Percentiles rank a stretch among this genome's conserved stretches.
phyloP scores from a whole-genome alignment of 2,329 filamentous ascomycete species.

The Apiospora pterosperma region DNA sequence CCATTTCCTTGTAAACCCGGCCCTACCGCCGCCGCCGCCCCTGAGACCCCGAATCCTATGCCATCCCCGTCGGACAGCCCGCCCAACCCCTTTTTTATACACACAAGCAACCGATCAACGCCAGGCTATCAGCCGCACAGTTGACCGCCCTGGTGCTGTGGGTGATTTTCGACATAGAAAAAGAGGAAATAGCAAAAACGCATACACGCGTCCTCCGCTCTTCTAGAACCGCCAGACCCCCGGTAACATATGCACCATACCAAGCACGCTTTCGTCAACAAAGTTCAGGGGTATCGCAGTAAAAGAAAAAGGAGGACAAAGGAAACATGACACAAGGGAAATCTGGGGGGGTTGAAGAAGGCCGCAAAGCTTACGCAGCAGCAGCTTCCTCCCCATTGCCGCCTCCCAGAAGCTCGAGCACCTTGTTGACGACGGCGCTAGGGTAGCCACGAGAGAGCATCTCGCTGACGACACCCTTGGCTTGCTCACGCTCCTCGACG shows the following conservation, averaged over 20 bases:
- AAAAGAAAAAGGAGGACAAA: conserved; percentile 25
- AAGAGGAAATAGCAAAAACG: neutral
- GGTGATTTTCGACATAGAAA: neutral
- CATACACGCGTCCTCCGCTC: conserved; percentile 15
- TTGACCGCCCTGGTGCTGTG: neutral
- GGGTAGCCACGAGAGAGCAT: conserved; percentile 91
- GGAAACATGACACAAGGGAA: conserved; percentile 14
- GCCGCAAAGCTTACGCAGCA: neutral
- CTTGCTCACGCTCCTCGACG: conserved; percentile 73
- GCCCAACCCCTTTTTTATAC: neutral
- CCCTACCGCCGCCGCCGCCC: neutral
- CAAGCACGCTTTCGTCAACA: conserved; percentile 8
- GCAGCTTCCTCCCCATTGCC: conserved; percentile 39
- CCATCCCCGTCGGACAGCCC: neutral
- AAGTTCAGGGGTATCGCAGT: conserved; percentile 29
- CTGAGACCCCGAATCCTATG: neutral
- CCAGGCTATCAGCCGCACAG: conserved; percentile 6
- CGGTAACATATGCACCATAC: conserved; percentile 8
- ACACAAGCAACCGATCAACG: conserved; percentile 1
- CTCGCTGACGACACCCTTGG: conserved; percentile 78
- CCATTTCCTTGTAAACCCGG: neutral
- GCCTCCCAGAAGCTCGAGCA: conserved; percentile 79
- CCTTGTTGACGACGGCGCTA: conserved; percentile 86
- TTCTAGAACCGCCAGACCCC: conserved; percentile 20
- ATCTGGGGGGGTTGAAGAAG: neutral